Base-by-base conservation (phyloP, 352 stramenopile genomes). In the Thalassiosira mediterranea region DNA sequence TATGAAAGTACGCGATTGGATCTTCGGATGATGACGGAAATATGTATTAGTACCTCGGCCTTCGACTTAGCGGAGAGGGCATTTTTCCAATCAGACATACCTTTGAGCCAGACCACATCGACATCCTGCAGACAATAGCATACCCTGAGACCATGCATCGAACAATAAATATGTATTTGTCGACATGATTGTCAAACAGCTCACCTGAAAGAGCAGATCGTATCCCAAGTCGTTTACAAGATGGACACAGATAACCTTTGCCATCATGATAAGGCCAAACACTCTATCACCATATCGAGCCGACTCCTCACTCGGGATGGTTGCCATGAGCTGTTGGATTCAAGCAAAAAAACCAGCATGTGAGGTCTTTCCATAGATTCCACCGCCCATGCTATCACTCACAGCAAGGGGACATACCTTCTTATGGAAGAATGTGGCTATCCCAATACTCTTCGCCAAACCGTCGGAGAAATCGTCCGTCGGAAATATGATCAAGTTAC, bases 171-270 rank as follows among this genome's bases (percentile, higher is more conserved):
- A n/a, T n/a, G n/a, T n/a, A n/a, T n/a, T n/a, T n/a, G n/a, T n/a
- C n/a, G n/a, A n/a, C n/a, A n/a, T n/a, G n/a, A n/a, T 79, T 49
- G 72, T 88, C 56, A 75, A 88, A 84, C 62, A 65, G 82, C 5
- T 63, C 63, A 94, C 90, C 76, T 93, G 86, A 74, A 93, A 95
- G 10, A 95, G 68, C 13, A 93, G 21, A 68, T 95, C 83, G 58
- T 93, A 93, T 17, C 84, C 84, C 34, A 94, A 63, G 26, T 83
- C 66, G 46, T 56, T 79, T 8, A 91, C 66, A 31, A 93, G 68
- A 25, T 92, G 90, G 0, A 94, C 84, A 51, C 80, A 91, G 31
- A 90, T 83, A 2, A 92, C 81, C 17, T 61, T 61, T 2, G 83
- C 72, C 38, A 83, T 72, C 84, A 93, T 91, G 79, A 91, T 91